A percentile compares a stretch with the other conserved stretches of the same genome.
phyloP scores from a whole-genome alignment of 305 asterid genomes.

The Nicotiana rustica region DNA sequence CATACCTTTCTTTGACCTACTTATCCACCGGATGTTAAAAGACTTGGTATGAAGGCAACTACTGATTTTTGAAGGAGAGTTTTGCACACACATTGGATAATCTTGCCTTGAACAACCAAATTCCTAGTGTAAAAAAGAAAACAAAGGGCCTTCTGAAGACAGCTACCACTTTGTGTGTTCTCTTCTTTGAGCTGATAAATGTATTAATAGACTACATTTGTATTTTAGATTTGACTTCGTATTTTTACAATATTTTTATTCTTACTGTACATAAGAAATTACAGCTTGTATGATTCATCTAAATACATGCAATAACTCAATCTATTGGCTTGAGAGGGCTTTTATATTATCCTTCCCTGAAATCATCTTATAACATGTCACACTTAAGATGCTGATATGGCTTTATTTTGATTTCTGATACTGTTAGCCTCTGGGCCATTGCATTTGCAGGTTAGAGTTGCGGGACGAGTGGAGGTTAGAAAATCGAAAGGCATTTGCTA shows the following conservation, averaged over 20 bases:
- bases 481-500: constrained; percentile 92
- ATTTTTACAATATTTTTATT: background rate
- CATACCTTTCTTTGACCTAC: background rate
- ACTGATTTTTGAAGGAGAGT: constrained; percentile 14
- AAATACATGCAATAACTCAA: background rate
- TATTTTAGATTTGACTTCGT: background rate
- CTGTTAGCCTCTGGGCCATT: constrained; percentile 23
- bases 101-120: background rate
- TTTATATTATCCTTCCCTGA: constrained; percentile 11
- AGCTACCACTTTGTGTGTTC: constrained; percentile 14
- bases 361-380: constrained; percentile 14
- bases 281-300: constrained; percentile 20
- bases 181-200: constrained; percentile 26
- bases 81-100: background rate
- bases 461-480: constrained; percentile 90
- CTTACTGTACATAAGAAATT: background rate
- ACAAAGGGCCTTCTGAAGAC: background rate
- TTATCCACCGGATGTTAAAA: background rate
- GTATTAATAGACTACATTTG: background rate
- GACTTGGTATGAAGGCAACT: constrained; percentile 18
- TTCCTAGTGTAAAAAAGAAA: background rate
- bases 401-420: constrained; percentile 17
- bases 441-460: constrained; percentile 72
- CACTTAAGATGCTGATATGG: constrained; percentile 15
- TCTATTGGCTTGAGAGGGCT: constrained; percentile 25